Evolutionary conservation across 176 grass and related monocot genomes (phyloP).

Genomic region (Aegilops longissima): DNA sequence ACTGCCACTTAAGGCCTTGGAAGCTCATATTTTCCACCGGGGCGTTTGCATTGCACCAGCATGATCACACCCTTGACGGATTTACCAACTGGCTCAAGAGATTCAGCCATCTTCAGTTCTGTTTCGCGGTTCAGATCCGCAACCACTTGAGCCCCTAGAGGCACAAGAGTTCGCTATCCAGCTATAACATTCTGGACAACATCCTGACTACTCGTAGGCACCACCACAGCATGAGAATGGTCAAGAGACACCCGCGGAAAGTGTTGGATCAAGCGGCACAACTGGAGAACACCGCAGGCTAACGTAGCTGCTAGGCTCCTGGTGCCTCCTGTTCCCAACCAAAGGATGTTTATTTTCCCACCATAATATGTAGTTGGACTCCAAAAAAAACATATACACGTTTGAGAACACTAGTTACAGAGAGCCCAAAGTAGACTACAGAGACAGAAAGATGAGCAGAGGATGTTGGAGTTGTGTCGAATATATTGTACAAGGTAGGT

Average conservation of each 20-base stretch:
- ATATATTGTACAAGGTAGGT: no score
- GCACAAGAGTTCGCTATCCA: no score
- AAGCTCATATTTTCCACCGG: no score
- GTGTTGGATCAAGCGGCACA: neutral
- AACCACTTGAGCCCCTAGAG: no score
- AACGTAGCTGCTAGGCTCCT: neutral
- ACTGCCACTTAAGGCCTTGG: no score
- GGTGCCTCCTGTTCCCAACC: neutral
- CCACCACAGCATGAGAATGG: no score
- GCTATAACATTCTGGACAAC: neutral
- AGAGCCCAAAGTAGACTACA: neutral
- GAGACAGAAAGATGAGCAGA: neutral
- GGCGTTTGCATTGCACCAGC: neutral
- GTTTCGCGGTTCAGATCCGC: no score
- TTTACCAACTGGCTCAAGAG: no score
- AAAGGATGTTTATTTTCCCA: neutral
- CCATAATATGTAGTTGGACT: neutral
- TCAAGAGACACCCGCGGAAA: neutral
- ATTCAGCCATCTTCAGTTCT: no score
- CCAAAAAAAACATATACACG: neutral
- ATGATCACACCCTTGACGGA: neutral
- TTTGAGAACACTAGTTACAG: neutral
- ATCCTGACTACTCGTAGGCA: neutral
- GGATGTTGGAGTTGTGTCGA: neutral
- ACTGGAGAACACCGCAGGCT: neutral